Evolutionary conservation across 306 rosid genomes (phyloP).

Genomic region (Sechiopsis laciniata): DNA sequence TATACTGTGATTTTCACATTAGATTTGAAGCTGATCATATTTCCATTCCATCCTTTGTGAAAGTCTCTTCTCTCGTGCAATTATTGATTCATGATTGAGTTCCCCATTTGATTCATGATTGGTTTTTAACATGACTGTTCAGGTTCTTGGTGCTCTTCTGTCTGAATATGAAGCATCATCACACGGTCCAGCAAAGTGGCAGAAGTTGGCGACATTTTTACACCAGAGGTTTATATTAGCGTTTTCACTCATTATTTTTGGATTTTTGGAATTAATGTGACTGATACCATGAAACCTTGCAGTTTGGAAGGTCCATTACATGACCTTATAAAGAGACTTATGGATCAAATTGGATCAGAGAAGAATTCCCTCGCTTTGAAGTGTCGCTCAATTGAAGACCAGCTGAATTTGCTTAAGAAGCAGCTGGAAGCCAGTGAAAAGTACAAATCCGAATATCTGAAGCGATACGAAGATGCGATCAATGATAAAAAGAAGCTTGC

Average conservation of each 20-base stretch:
- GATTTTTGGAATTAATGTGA: background rate
- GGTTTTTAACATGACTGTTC: constrained; percentile 23
- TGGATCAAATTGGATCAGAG: constrained; percentile 74
- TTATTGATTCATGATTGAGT: constrained; percentile 4
- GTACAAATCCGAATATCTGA: constrained; percentile 68
- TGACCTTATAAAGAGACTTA: constrained; percentile 61
- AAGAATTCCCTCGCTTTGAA: constrained; percentile 56
- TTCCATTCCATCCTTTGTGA: background rate
- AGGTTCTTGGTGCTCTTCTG: constrained; percentile 89
- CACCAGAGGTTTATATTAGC: constrained; percentile 63
- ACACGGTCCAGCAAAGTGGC: constrained; percentile 92
- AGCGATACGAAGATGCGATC: constrained; percentile 77
- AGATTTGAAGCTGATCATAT: background rate
- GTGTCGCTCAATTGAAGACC: constrained; percentile 69
- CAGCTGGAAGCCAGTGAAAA: constrained; percentile 77
- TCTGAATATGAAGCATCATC: constrained; percentile 66
- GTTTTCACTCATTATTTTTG: background rate
- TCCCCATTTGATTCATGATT: background rate
- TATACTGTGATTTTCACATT: background rate
- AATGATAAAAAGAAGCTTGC: constrained; percentile 72
- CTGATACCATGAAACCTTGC: constrained; percentile 24
- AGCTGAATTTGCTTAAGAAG: constrained; percentile 56
- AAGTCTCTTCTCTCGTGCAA: background rate
- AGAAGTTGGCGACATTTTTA: constrained; percentile 62
- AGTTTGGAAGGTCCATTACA: constrained; percentile 86